Conservation (phyloP, 441 rosid genomes). For the Populus hybrid region DNA sequence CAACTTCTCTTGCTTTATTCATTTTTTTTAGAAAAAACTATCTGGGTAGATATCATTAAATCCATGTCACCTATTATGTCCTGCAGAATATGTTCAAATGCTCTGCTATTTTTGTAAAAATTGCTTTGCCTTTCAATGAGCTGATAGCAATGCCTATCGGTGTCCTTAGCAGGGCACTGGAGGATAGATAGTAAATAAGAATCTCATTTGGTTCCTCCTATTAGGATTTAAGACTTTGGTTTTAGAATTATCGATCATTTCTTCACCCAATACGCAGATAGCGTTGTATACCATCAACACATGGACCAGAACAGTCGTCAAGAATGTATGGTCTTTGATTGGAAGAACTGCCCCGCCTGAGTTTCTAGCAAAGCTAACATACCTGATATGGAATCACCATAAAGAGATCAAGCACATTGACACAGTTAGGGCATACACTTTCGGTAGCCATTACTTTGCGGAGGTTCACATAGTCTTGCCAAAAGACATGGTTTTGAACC, state of each 20-base stretch:
- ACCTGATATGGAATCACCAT: conserved; percentile 53
- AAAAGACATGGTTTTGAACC: conserved; percentile 31
- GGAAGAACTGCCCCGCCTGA: conserved; percentile 57
- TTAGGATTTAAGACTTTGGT: neutral
- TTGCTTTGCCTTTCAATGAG: neutral
- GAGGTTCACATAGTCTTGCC: conserved; percentile 55
- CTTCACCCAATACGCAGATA: conserved; percentile 28
- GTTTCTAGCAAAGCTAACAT: conserved; percentile 41
- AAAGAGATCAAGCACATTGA: conserved; percentile 47
- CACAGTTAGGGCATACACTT: conserved; percentile 51
- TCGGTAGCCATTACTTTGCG: conserved; percentile 50
- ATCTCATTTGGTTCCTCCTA: neutral
- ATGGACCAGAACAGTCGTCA: conserved; percentile 45
- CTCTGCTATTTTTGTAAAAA: neutral
- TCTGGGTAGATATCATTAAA: neutral
- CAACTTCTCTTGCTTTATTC: neutral
- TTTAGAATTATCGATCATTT: neutral
- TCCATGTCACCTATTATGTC: neutral
- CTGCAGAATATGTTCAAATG: neutral
- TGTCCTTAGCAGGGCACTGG: neutral
- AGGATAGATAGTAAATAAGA: neutral
- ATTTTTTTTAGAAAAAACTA: too few relatives aligned
- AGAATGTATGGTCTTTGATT: conserved; percentile 43
- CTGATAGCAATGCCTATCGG: neutral
- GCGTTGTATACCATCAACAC: conserved; percentile 46